phyloP scores from a whole-genome alignment of 140 eudicot genomes.

The Bidens hawaiensis region DNA sequence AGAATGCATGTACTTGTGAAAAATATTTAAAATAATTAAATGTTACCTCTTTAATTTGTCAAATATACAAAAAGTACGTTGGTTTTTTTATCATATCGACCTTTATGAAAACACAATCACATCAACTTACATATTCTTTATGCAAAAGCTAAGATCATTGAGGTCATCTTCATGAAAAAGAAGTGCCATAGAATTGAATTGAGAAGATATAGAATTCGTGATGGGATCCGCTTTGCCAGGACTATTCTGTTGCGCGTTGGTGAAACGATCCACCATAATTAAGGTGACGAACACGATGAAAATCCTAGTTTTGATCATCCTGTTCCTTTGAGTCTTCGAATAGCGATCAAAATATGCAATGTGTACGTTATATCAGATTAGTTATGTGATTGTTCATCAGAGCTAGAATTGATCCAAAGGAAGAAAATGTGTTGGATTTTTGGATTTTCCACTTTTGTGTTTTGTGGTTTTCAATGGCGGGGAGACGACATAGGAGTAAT shows the following conservation, averaged over 20 bases:
- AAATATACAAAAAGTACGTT: no score
- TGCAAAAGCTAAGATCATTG: slow-evolving; percentile 30
- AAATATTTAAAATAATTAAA: no score
- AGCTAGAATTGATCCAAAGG: slow-evolving; percentile 16
- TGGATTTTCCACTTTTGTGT: slow-evolving; percentile 12
- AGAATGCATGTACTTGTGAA: no score
- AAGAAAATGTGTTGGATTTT: slow-evolving; percentile 15
- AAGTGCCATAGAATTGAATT: slow-evolving; percentile 23
- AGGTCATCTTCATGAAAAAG: slow-evolving; percentile 24
- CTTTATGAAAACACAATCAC: no score
- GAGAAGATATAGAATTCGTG: slow-evolving; percentile 20
- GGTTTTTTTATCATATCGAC: no score
- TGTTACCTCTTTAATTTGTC: no score
- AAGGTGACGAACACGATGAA: slow-evolving; percentile 10
- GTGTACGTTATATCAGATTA: no score
- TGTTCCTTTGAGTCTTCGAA: slow-evolving; percentile 9
- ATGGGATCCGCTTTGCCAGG: slow-evolving; percentile 21
- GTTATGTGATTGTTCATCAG: slow-evolving; percentile 9
- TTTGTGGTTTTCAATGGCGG: slow-evolving; percentile 45
- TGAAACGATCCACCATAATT: slow-evolving; percentile 8
- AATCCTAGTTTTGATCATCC: slow-evolving; percentile 14
- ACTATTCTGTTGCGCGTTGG: slow-evolving; percentile 29
- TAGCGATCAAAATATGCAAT: slow-evolving; percentile 15
- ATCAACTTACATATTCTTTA: slow-evolving; percentile 27
- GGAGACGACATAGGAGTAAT: slow-evolving; percentile 57